Evolutionary conservation across 306 rosid species (phyloP), one percentile per base, ranked within the genome.

Genomic region (Spatholobus suberectus): DNA sequence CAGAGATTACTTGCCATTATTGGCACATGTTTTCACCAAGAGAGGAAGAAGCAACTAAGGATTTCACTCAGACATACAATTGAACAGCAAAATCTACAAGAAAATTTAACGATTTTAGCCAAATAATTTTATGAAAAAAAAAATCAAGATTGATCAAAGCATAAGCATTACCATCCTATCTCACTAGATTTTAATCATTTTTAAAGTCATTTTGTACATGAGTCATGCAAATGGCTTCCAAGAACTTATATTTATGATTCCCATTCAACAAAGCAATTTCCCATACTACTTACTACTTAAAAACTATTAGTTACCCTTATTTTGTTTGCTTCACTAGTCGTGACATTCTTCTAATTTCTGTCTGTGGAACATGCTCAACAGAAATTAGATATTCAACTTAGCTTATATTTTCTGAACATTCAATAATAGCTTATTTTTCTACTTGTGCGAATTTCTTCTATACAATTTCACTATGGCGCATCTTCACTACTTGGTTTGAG

Each of bases 51-150:
- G 99, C 75, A 93, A 58, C 75, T 90, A 90, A 51, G 98, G 99
- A 87, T 93, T 94, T 78, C 99, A 88, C 73, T 92, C 96, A 5
- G 99, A 79, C 99, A 96, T 87, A 78, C 99, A 96, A 88, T 96
- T 96, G 89, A 96, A 96, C 85, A 96, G 89, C 82, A 96, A 87
- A 83, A 96, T 91, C 98, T 96, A 91, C 88, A 92, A 35, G 24
- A 24, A 67, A 61, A 47, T 70, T 43, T 73, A 75, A 46, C 21
- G 67, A 79, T 7, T 41, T 81, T 83, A 62, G 80, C 24, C 71
- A 52, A 82, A 74, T 54, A 43, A 76, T 58, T 68, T 75, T 38
- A 76, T 38, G 29, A 83, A 29, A 73, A 84, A 73, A 84, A 76
- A 58, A 52, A 70, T 49, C 54, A 74, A 51, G 14, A 51, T 58